Percentiles rank a stretch among this genome's conserved stretches.
These are phyloP conservation scores for Boletus sp. DNA, from an alignment of 768 basidiomycete species.

Conservation along the genomic window DNA sequence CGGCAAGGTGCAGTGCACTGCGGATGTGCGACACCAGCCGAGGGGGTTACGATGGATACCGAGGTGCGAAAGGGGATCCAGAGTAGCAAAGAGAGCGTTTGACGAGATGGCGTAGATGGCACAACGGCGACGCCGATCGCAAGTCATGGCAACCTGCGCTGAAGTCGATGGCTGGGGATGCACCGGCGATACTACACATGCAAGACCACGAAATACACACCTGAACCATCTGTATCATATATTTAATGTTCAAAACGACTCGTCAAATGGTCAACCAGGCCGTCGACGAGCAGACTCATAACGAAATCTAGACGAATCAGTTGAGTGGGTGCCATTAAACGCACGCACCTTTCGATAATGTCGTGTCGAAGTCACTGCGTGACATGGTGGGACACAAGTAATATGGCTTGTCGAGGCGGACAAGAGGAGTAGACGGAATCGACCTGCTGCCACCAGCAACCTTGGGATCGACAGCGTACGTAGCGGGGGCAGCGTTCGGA, in stretches of 20 bases:
- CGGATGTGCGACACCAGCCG: neutral
- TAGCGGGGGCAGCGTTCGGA: no score
- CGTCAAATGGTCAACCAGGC: neutral
- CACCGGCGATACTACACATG: neutral
- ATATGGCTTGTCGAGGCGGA: no score
- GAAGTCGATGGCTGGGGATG: neutral
- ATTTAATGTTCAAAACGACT: neutral
- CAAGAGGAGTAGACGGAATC: no score
- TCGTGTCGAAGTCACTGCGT: no score
- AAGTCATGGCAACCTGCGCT: neutral
- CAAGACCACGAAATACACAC: neutral
- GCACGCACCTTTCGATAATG: neutral
- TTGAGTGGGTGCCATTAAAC: neutral
- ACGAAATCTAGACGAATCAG: neutral
- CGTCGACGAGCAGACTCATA: neutral
- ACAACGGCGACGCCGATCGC: neutral
- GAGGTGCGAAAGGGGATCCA: neutral
- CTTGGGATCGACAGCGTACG: no score
- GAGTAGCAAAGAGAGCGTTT: neutral
- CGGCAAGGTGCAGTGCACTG: neutral
- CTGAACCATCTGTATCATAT: neutral
- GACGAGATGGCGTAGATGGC: neutral
- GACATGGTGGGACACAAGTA: no score
- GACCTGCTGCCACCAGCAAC: no score
- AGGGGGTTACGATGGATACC: neutral